A percentile compares a stretch with the other conserved stretches of the same genome.
Conservation (phyloP, 1,284 basidiomycete genomes). For the Trichosporon faecale region DNA sequence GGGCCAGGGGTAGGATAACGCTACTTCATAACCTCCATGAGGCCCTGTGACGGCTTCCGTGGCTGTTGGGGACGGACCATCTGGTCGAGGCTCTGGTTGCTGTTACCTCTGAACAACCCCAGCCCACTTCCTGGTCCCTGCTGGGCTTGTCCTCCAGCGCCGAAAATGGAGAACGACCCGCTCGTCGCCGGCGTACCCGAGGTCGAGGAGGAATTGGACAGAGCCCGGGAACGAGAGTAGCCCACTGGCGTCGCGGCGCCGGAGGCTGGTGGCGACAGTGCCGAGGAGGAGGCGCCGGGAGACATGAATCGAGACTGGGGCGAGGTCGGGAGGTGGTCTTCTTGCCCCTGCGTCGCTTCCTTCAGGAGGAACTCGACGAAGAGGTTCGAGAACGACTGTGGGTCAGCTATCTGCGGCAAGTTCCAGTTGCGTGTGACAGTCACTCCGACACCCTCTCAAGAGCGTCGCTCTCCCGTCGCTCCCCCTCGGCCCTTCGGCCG, state of each 20-base stretch:
- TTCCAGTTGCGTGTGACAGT: not conserved
- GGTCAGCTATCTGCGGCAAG: not conserved
- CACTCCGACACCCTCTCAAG: too few relatives aligned
- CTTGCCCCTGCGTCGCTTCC: slow-evolving; percentile 62
- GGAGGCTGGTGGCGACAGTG: slow-evolving; percentile 11
- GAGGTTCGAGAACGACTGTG: slow-evolving; percentile 85
- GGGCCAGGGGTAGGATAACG: not conserved
- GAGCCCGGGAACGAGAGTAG: not conserved
- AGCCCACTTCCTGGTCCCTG: not conserved
- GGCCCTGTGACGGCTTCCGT: not conserved
- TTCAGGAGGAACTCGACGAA: slow-evolving; percentile 95
- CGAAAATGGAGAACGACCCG: not conserved
- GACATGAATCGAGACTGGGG: not conserved
- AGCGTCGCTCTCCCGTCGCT: too few relatives aligned
- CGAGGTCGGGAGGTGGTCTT: not conserved
- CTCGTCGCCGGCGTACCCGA: not conserved
- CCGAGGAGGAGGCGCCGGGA: not conserved
- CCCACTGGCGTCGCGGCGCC: slow-evolving; percentile 19
- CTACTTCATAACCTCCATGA: slow-evolving; percentile 10
- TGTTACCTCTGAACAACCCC: not conserved
- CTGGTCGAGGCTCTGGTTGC: slow-evolving; percentile 2
- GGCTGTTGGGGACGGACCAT: not conserved
- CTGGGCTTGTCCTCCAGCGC: not conserved
- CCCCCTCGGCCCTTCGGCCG: too few relatives aligned
- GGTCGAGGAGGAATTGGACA: not conserved